Evolutionary conservation across 805 yeast species (phyloP), one percentile per base, ranked within the genome.

Genomic region (Kodamaea nitidulidarum): DNA sequence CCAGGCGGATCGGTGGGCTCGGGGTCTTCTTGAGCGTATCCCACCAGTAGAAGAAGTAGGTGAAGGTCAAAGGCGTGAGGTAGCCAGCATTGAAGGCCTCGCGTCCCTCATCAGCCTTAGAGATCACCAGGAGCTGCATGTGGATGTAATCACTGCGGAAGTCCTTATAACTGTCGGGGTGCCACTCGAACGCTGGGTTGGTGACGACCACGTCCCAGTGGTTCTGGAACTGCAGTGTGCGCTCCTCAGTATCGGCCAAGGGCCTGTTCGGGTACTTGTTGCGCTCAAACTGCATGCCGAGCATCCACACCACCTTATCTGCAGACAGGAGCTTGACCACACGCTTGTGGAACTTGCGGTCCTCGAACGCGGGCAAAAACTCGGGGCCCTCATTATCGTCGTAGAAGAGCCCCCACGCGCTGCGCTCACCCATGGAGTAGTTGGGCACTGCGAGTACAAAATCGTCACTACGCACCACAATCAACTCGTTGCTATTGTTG

Each of bases 131-230:
- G 5, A 69, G 50, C 4, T 72, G 67, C 48, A 69, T 43, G 54
- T 88, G 96, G 8, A 91, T 69, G 54, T 78, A 90, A 40, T 88
- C 81, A 46, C 95, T 84, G 54, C 98, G 66, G 66, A 80, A 93
- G 0, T 83, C 88, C 9, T 60, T 62, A 56, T 82, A 91, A 0
- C 96, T 86, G 61, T 91, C 98, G 1, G 71, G 67, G 63, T 88
- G 88, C 2, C 53, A 51, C 21, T 78, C 78, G 32, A 60, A 67
- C 14, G 55, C 54, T 0, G 90, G 91, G 49, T 76, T 75, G 3
- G 75, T 70, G n/a, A 83, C 71, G 14, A 63, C 59, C 7, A 84
- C 74, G 29, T 77, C 80, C 50, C 80, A 80, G 51, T 84, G 95
- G 0, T 84, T 82, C 29, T 66, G 63, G 47, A 75, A 77, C 1